phyloP scores from a whole-genome alignment of 2,329 filamentous ascomycete species.

The Penicillium sp. region DNA sequence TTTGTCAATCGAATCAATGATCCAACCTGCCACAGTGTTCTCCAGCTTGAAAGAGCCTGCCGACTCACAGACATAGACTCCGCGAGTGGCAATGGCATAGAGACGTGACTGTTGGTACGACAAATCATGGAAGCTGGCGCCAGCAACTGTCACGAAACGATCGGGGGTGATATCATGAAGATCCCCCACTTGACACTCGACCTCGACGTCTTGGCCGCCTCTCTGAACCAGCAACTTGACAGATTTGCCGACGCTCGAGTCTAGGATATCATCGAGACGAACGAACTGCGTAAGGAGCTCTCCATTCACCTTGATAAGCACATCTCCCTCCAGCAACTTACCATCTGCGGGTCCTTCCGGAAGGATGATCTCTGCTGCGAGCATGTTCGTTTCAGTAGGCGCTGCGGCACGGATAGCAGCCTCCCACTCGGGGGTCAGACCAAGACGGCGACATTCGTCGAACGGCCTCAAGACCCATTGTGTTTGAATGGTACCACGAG shows the following conservation, averaged over 20 bases:
- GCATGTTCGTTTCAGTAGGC: conserved; percentile 92
- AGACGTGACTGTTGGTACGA: conserved; percentile 97
- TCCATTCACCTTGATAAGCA: conserved; percentile 88
- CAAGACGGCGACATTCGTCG: conserved; percentile 89
- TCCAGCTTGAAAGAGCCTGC: conserved; percentile 95
- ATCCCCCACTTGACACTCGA: conserved; percentile 82
- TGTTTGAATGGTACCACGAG: conserved; percentile 95
- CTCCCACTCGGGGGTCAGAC: conserved; percentile 82
- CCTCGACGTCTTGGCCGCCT: conserved; percentile 81
- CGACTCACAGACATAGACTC: conserved; percentile 92
- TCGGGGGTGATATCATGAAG: conserved; percentile 94
- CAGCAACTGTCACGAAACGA: conserved; percentile 90
- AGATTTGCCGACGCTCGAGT: conserved; percentile 77
- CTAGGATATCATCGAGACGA: conserved; percentile 84
- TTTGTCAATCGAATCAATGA: conserved; percentile 89
- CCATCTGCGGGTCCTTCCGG: conserved; percentile 83
- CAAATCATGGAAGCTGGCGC: conserved; percentile 90
- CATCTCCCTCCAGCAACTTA: conserved; percentile 91
- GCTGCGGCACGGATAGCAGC: conserved; percentile 77
- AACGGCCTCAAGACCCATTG: conserved; percentile 97
- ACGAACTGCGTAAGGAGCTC: conserved; percentile 93
- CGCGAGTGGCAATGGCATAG: conserved; percentile 87
- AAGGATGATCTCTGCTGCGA: conserved; percentile 92
- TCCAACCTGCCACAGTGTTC: conserved; percentile 85
- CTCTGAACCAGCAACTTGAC: conserved; percentile 82